Conservation (phyloP, 2,329 filamentous ascomycete genomes). For the Epichloe scottii region DNA sequence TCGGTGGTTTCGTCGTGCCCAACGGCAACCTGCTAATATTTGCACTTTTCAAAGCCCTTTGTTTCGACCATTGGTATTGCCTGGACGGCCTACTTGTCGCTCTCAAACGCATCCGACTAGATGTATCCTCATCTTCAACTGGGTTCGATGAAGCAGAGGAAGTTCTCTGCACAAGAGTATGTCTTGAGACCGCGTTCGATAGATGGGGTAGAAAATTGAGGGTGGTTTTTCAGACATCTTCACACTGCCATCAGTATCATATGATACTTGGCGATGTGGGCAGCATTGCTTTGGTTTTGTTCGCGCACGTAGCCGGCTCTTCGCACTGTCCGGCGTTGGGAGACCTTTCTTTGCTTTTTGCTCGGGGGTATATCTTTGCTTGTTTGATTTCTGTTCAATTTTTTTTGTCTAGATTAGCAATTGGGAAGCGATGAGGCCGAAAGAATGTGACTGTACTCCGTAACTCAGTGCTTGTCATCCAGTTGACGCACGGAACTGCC, state of each 20-base stretch:
- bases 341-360: neutral
- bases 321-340: slow-evolving; percentile 9
- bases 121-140: neutral
- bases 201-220: neutral
- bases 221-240: neutral
- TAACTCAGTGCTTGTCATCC: neutral
- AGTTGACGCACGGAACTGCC: neutral
- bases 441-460: neutral
- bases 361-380: neutral
- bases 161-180: neutral
- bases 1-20: slow-evolving; percentile 13
- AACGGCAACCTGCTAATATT: slow-evolving; percentile 1
- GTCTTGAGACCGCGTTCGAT: neutral
- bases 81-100: slow-evolving; percentile 92
- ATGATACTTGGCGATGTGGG: neutral
- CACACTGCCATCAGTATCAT: neutral
- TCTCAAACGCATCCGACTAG: slow-evolving; percentile 79
- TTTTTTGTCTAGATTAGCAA: neutral
- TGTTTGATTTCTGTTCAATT: neutral
- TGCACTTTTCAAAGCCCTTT: slow-evolving; percentile 57
- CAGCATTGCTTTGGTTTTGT: neutral
- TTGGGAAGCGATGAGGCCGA: neutral
- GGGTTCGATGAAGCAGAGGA: neutral
- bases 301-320: neutral
- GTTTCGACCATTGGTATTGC: slow-evolving; percentile 92